Percentiles rank a stretch among this genome's conserved stretches.
These are phyloP conservation scores for Ceratobasidium sp. DNA, from an alignment of 1,284 basidiomycete species.

Conservation along the genomic window DNA sequence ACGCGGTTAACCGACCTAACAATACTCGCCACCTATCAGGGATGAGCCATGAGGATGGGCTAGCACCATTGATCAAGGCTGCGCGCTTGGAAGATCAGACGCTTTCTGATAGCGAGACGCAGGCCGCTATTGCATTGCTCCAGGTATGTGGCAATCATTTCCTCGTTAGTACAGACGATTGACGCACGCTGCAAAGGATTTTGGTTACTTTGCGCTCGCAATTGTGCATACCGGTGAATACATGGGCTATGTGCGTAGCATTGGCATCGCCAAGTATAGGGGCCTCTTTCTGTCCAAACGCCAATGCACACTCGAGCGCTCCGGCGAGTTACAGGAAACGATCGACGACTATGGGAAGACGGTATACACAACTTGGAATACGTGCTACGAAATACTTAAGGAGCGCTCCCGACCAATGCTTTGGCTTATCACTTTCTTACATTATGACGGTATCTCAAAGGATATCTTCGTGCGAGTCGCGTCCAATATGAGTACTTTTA, in stretches of 20 bases:
- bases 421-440: slow-evolving; percentile 5
- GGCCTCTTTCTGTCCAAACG: neutral
- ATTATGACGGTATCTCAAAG: neutral
- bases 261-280: neutral
- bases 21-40: neutral
- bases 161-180: neutral
- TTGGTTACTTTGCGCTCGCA: neutral
- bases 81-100: neutral
- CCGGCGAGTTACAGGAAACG: neutral
- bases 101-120: neutral
- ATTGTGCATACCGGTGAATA: neutral
- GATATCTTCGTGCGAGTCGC: slow-evolving; percentile 20
- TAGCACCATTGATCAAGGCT: neutral
- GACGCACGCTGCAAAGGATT: neutral
- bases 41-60: neutral
- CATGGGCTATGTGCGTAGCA: neutral
- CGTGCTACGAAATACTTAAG: neutral
- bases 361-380: slow-evolving; percentile 9
- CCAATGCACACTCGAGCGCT: neutral
- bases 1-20: neutral
- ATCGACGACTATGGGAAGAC: slow-evolving; percentile 11
- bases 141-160: neutral
- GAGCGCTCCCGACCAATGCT: neutral
- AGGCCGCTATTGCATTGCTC: neutral
- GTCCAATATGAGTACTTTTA: neutral